Conservation (phyloP, 768 basidiomycete genomes). For the Amanita brunnescens region DNA sequence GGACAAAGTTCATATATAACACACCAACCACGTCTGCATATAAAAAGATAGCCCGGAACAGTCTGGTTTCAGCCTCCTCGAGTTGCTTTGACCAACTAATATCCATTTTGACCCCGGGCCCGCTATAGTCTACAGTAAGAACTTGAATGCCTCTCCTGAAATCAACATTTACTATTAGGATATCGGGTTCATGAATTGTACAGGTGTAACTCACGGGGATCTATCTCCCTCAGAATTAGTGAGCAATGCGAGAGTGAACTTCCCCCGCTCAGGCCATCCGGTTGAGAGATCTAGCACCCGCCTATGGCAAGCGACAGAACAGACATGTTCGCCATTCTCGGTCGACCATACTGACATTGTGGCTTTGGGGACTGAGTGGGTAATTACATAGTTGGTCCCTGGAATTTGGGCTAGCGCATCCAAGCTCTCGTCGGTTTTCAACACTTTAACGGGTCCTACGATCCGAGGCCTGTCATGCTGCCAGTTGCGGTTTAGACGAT, state of each 20-base stretch:
- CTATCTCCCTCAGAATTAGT: not conserved
- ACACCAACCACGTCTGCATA: constrained; percentile 19
- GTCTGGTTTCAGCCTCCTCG: not conserved
- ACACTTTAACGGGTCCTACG: constrained; percentile 12
- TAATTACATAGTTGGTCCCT: constrained; percentile 17
- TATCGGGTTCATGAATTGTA: not conserved
- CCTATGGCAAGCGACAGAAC: constrained; percentile 10
- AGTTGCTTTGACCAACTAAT: not conserved
- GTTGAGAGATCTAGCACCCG: constrained; percentile 20
- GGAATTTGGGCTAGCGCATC: constrained; percentile 22
- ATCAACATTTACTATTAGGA: not conserved
- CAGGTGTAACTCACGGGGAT: constrained; percentile 7
- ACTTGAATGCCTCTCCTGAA: not conserved
- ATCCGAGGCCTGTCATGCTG: constrained; percentile 11
- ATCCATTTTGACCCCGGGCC: not conserved
- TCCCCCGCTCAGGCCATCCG: constrained; percentile 16
- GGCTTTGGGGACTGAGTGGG: constrained; percentile 15
- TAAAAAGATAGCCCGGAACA: constrained; percentile 21
- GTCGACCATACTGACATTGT: constrained; percentile 15
- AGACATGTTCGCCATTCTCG: constrained; percentile 8
- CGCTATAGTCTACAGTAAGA: constrained; percentile 5
- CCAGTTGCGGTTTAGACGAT: constrained; percentile 25
- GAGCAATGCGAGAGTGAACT: constrained; percentile 20
- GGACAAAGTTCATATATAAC: constrained; percentile 10
- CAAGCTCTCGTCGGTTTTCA: constrained; percentile 10